Evolutionary conservation across 169 alveolate genomes (phyloP).

Genomic region (Hepatocystis sp.): DNA sequence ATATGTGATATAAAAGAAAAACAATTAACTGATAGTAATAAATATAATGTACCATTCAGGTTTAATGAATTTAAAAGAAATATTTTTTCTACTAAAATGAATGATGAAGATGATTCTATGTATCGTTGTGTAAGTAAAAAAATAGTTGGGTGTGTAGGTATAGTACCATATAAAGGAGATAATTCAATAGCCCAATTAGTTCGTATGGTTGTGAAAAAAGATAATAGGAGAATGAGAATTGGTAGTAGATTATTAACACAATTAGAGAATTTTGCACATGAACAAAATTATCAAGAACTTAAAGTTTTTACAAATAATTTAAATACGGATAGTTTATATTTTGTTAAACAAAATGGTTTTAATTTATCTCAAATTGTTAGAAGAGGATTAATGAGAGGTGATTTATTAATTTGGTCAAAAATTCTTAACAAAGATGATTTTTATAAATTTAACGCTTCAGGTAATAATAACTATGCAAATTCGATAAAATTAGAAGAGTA

Average conservation of each 20-base stretch:
- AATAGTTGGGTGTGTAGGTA: constrained; percentile 90
- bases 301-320: constrained; percentile 90
- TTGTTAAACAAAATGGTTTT: constrained; percentile 90
- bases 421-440: constrained; percentile 81
- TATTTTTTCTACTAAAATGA: constrained; percentile 11
- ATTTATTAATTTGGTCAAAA: constrained; percentile 89
- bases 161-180: constrained; percentile 87
- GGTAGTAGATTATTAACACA: constrained; percentile 90
- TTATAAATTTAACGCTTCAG: constrained; percentile 70
- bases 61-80: constrained; percentile 37
- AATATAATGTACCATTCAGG: constrained; percentile 17
- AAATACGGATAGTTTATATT: constrained; percentile 89
- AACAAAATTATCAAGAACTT: constrained; percentile 88
- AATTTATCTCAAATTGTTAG: constrained; percentile 89
- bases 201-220: constrained; percentile 89
- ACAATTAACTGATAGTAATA: constrained; percentile 18
- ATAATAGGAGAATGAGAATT: constrained; percentile 90
- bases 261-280: constrained; percentile 89
- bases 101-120: constrained; percentile 57
- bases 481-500: constrained; percentile 53
- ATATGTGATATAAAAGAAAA: constrained; percentile 20
- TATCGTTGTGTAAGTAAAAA: constrained; percentile 45
- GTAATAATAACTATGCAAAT: constrained; percentile 19
- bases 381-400: constrained; percentile 93
- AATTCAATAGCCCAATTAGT: constrained; percentile 89